Evolutionary conservation across 176 grass and related monocot genomes (phyloP).

Genomic region (Pontederia crassipes): DNA sequence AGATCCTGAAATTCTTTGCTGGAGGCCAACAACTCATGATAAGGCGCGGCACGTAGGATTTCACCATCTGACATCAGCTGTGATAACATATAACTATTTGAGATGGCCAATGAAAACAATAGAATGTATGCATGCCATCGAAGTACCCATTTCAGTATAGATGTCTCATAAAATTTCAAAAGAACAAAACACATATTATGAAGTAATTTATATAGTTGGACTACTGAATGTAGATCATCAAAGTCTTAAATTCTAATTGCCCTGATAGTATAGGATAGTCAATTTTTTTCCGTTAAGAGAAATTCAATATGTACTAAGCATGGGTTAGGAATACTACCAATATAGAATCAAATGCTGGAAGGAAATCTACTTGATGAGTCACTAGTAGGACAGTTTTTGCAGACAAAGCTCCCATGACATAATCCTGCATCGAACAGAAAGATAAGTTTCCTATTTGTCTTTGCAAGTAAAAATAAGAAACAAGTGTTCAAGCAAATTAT

Average conservation of each 20-base stretch:
- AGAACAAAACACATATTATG: too few relatives aligned
- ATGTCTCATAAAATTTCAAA: not conserved
- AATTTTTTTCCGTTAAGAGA: not conserved
- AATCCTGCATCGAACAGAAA: slow-evolving; percentile 41
- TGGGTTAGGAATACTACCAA: slow-evolving; percentile 23
- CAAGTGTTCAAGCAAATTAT: not conserved
- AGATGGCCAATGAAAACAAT: not conserved
- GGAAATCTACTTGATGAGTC: slow-evolving; percentile 94
- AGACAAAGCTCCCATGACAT: slow-evolving; percentile 69
- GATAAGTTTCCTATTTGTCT: not conserved
- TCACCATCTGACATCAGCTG: slow-evolving; percentile 87
- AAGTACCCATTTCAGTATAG: not conserved
- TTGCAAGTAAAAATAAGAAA: not conserved
- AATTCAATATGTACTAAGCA: too few relatives aligned
- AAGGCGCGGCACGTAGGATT: slow-evolving; percentile 49
- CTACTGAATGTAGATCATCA: too few relatives aligned
- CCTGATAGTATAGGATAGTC: too few relatives aligned
- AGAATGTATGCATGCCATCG: not conserved
- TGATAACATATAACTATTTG: slow-evolving; percentile 2
- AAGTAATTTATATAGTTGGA: too few relatives aligned
- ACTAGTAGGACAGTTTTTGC: slow-evolving; percentile 78
- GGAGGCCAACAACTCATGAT: slow-evolving; percentile 41
- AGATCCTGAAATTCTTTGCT: slow-evolving; percentile 78
- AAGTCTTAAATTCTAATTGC: too few relatives aligned
- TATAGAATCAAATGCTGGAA: slow-evolving; percentile 66